These are phyloP conservation scores for Inga oerstediana DNA, from an alignment of 306 rosid genomes.

Conservation along the genomic window DNA sequence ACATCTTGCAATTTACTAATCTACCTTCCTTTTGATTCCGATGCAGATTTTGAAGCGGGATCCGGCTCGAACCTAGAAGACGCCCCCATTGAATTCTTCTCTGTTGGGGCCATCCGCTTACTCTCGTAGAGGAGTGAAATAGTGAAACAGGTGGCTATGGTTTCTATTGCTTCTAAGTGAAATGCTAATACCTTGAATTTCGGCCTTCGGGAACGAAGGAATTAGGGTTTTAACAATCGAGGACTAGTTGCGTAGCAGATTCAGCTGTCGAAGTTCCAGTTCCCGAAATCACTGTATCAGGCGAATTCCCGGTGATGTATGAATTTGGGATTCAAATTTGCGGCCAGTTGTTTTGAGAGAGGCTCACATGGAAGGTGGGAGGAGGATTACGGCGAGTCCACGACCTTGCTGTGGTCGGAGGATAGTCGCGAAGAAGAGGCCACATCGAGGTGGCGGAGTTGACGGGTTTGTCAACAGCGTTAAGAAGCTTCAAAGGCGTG, in stretches of 20 bases:
- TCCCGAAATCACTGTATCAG: neutral
- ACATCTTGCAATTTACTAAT: neutral
- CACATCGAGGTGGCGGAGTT: conserved; percentile 27
- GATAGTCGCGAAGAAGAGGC: conserved; percentile 40
- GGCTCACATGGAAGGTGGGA: conserved; percentile 33
- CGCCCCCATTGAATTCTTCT: neutral
- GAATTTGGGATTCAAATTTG: neutral
- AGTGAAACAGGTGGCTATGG: neutral
- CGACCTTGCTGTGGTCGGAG: conserved; percentile 46
- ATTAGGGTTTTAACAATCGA: conserved; percentile 7
- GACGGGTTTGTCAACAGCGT: conserved; percentile 44
- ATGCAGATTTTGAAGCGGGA: neutral
- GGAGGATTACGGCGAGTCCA: conserved; percentile 45
- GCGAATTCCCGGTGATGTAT: neutral
- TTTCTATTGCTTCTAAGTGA: neutral
- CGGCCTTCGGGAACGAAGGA: neutral
- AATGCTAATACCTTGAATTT: neutral
- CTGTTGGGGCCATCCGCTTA: too few species aligned
- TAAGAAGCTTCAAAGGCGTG: conserved; percentile 52
- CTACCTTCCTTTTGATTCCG: neutral
- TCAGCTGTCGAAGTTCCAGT: neutral
- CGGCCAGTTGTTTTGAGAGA: neutral
- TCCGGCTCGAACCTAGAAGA: neutral
- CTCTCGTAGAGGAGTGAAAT: too few species aligned
- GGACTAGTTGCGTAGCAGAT: neutral